Base-by-base conservation (phyloP, 306 rosid species). In the Cyamopsis tetragonoloba region DNA sequence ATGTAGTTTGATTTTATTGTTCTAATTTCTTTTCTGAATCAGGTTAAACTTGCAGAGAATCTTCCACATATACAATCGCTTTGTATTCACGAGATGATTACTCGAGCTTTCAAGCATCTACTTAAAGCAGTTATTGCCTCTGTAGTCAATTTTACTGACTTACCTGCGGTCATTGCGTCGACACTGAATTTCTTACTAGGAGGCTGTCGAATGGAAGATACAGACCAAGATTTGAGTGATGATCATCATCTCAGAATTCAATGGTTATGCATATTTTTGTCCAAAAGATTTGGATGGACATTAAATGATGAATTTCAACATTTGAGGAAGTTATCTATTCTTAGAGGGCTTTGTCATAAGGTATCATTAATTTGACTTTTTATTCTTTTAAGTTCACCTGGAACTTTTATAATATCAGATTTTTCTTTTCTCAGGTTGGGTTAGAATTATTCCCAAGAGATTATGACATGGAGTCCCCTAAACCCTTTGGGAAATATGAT, bases 41-140 rank as follows among this genome's bases (percentile, higher is more conserved):
- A 93, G 98, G 96, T 89, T 79, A 90, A 88, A 76, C 96, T 89
- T 55, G 87, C 98, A 0, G 85, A 84, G 77, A 81, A 82, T 80
- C 97, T 93, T 80, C 96, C 98, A 68, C 98, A 93, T 68, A 93
- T 93, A 73, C 97, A 86, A 70, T 91, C 97, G 11, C 97, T 93
- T 70, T 89, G 97, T 80, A 83, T 93, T 71, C 98, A 93, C 53
- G 98, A 93, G 88, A 93, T 89, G 98, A 85, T 89, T 43, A 86
- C 88, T 57, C 91, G 98, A 66, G 96, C 98, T 50, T 90, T 86
- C 82, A 93, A 89, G 91, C 96, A 89, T 72, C 80, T 85, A 41
- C 80, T 93, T 74, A 83, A 85, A 80, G 87, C 85, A 22, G 89
- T 89, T 11, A 80, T 93, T 39, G 85, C 97, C 41, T 82, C 89